Evolutionary conservation across 306 rosid genomes (phyloP), one percentile per base, ranked within the genome.

Genomic region (Elaeagnus macrophylla): DNA sequence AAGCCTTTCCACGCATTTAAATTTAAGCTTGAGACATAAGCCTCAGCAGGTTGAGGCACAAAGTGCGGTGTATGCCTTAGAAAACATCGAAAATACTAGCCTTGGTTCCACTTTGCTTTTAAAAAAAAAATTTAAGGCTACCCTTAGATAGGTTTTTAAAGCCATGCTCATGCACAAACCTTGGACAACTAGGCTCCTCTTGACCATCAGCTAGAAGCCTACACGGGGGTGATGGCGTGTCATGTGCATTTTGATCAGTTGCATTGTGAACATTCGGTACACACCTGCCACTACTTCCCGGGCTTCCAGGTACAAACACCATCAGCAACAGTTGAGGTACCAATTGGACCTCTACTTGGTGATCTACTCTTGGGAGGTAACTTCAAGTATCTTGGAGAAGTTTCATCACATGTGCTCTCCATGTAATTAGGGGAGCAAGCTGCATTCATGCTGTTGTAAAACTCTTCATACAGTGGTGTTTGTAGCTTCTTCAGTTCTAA

Each of bases 331-430:
- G 95, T 81, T 59, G 80, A 77, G 59, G 76, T 67, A 55, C 75
- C 70, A 53, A 70, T 37, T 50, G 97, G 86, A 48, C 61, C 74
- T 57, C 84, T 77, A 74, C 67, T 77, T 0, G 96, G 96, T 19
- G 99, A 93, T 80, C 86, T 81, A 71, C 96, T 85, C 76, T 93
- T 93, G 25, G 96, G 99, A 66, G 99, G 99, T 68, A 93, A 74
- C 70, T 81, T 83, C 83, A 93, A 77, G 81, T 67, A 93, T 68
- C 77, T 81, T 3, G 80, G 71, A 78, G 80, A 59, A 51, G 48
- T 58, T 64, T 82, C 96, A 60, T 85, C 94, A 65, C 61, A 69
- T 15, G 67, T 65, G 61, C 73, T 74, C n/a, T 81, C 81, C 37
- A 73, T 61, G 42, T 67, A 80, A 60, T 54, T 77, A 35, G 90